Evolutionary conservation across 2,329 filamentous ascomycete genomes (phyloP), one percentile per base, ranked within the genome.

Genomic region (Fusarium graminum): DNA sequence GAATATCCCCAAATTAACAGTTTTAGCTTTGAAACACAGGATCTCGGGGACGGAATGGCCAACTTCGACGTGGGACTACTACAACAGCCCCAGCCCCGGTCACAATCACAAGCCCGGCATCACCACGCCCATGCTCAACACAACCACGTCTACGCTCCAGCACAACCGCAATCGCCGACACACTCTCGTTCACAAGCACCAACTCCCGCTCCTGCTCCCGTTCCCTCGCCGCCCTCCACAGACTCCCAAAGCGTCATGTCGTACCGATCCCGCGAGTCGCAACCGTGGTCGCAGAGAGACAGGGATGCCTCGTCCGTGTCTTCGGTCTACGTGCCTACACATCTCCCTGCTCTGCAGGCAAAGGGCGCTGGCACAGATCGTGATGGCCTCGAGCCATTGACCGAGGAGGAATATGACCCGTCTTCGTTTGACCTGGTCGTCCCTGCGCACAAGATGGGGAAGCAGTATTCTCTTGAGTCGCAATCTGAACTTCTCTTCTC

Each of bases 401-500:
- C 44, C 2, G 68, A 70, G 38, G 68, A 70, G 34, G 68, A 70
- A 17, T 69, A 65, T n/a, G 68, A 70, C 9, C 68, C 68, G 0
- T 68, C 68, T 11, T 71, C 68, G 11, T 70, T 70, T 3, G 68
- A 70, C 25, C 65, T 70, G 16, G 65, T 70, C 7, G 65, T 71
- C 3, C 68, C 68, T 0, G 68, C 65, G 8, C 59, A 69, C n/a
- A 55, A 58, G 0, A 59, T 69, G 50, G 65, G 65, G 38, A 70
- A 70, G 25, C 68, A 71, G n/a, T 76, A 87, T 71, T 86, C 85
- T 3, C 78, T 92, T 1, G 90, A 92, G 74, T 78, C 80, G n/a
- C 84, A 87, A 42, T 86, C 88, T 0, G 87, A 90, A 57, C 80
- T 87, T 13, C 79, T 93, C 34, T 89, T 92, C 70, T 91, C 89